phyloP scores from a whole-genome alignment of 305 asterid genomes.

The Fraxinus dipetala region DNA sequence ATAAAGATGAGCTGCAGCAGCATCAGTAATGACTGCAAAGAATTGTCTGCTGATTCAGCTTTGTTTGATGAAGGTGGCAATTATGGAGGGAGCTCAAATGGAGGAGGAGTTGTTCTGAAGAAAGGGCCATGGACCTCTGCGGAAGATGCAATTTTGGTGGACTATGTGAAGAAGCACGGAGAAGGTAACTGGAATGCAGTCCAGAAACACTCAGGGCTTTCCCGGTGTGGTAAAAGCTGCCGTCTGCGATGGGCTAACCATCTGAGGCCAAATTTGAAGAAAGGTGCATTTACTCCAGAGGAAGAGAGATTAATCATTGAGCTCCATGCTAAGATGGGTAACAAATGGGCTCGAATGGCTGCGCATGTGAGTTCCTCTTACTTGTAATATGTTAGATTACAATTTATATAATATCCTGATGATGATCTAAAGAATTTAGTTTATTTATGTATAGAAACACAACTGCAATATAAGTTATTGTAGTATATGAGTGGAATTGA shows the following conservation, averaged over 20 bases:
- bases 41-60: constrained; percentile 50
- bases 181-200: constrained; percentile 75
- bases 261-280: constrained; percentile 62
- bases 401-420: constrained; percentile 15
- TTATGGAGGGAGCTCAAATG: constrained; percentile 32
- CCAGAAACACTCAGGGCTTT: constrained; percentile 56
- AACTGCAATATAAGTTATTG: constrained; percentile 6
- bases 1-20: constrained; percentile 39
- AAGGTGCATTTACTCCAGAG: constrained; percentile 59
- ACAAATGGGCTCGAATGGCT: constrained; percentile 77
- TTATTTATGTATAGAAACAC: constrained; percentile 6
- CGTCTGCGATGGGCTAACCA: constrained; percentile 70
- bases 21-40: constrained; percentile 38
- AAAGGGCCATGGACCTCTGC: constrained; percentile 77
- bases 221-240: constrained; percentile 71
- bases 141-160: constrained; percentile 55
- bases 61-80: constrained; percentile 42
- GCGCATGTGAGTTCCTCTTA: constrained; percentile 53
- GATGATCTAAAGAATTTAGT: constrained; percentile 11
- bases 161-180: constrained; percentile 59
- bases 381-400: not conserved
- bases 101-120: constrained; percentile 39
- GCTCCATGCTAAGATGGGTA: constrained; percentile 73
- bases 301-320: constrained; percentile 59
- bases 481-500: constrained; percentile 5